A percentile compares a stretch with the other conserved stretches of the same genome.
phyloP scores from a whole-genome alignment of 2,329 filamentous ascomycete genomes.

The Didymella glomerata region DNA sequence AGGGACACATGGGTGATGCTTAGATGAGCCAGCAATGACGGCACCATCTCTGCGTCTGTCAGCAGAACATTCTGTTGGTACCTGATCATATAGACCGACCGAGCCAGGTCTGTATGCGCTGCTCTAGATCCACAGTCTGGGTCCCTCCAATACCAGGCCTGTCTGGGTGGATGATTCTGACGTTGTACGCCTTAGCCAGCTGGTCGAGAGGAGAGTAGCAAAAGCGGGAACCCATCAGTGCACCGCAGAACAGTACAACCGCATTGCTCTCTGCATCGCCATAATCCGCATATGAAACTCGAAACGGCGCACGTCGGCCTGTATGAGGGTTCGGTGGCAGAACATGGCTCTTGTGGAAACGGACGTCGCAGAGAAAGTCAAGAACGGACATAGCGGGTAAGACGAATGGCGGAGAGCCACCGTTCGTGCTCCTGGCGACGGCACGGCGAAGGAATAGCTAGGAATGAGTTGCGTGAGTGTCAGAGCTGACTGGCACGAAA shows the following conservation, averaged over 20 bases:
- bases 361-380: conserved; percentile 42
- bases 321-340: conserved; percentile 36
- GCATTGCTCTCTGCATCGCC: conserved; percentile 39
- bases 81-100: conserved; percentile 22
- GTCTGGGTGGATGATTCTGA: conserved; percentile 44
- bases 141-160: conserved; percentile 43
- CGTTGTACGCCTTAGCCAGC: conserved; percentile 36
- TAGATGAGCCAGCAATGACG: conserved; percentile 40
- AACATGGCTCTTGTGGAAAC: conserved; percentile 38
- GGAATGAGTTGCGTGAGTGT: background rate
- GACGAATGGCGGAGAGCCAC: background rate
- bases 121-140: conserved; percentile 34
- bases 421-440: background rate
- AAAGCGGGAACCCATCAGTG: conserved; percentile 37
- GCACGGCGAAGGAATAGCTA: background rate
- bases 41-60: conserved; percentile 40
- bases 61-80: background rate
- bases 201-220: conserved; percentile 40
- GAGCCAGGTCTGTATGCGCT: conserved; percentile 40
- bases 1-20: conserved; percentile 41
- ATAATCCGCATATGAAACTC: conserved; percentile 43
- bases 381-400: conserved; percentile 27
- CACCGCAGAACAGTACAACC: conserved; percentile 44
- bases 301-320: conserved; percentile 29
- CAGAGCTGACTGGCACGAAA: background rate